Conservation (phyloP, 2,329 filamentous ascomycete species). For the Tolypocladium guangdongense region DNA sequence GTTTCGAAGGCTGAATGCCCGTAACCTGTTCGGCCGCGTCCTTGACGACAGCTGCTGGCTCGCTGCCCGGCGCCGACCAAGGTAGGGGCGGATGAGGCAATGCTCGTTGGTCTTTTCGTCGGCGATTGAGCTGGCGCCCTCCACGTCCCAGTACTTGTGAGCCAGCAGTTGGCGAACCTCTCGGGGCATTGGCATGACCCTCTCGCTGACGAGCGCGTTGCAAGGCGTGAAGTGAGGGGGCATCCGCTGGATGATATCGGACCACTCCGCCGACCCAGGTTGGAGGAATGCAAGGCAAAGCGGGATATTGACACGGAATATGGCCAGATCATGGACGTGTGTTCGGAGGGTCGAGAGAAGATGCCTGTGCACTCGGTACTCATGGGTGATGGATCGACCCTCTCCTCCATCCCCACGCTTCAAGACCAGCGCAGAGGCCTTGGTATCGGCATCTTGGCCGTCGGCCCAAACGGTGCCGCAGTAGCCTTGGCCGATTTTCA, state of each 20-base stretch:
- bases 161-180: slow-evolving; percentile 8
- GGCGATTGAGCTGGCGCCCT: background rate
- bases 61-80: slow-evolving; percentile 18
- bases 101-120: slow-evolving; percentile 24
- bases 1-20: slow-evolving; percentile 33
- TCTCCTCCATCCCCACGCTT: no score
- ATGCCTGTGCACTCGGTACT: no score
- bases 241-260: slow-evolving; percentile 9
- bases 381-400: no score
- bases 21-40: background rate
- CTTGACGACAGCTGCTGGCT: background rate
- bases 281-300: no score
- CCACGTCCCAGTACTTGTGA: slow-evolving; percentile 7
- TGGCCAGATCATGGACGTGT: no score
- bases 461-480: no score
- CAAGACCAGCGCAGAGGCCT: no score
- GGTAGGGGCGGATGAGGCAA: slow-evolving; percentile 37
- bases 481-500: no score
- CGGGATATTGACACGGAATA: no score
- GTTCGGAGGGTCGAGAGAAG: no score
- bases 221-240: slow-evolving; percentile 10
- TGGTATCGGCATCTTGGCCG: no score
- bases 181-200: slow-evolving; percentile 12
- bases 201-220: slow-evolving; percentile 18
- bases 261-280: no score